These are phyloP conservation scores for Acacia acuminata DNA, from an alignment of 306 rosid species.

Conservation along the genomic window DNA sequence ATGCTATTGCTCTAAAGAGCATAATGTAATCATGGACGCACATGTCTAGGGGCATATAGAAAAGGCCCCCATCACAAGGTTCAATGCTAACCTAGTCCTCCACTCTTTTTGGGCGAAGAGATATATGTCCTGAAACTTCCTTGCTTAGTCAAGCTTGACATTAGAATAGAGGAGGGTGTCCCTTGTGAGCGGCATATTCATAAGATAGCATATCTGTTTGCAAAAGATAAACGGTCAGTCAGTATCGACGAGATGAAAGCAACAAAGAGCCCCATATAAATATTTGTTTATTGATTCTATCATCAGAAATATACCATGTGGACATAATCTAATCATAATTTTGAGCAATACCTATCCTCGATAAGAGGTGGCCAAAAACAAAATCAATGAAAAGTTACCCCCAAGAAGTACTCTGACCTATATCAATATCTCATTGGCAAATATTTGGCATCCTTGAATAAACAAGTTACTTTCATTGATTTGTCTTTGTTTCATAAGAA, in stretches of 20 bases:
- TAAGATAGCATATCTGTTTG: conserved; percentile 51
- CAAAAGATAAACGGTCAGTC: background rate
- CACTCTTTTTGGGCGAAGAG: background rate
- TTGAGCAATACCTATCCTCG: background rate
- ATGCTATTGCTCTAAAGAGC: conserved; percentile 1
- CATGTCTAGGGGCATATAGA: conserved; percentile 8
- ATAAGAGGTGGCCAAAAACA: background rate
- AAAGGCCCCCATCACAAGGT: background rate
- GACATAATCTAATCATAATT: background rate
- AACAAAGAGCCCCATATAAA: background rate
- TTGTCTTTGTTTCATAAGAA: background rate
- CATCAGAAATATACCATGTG: background rate
- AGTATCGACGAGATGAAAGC: background rate
- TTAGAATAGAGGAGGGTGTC: conserved; percentile 76
- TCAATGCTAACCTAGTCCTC: background rate
- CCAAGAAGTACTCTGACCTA: conserved; percentile 2
- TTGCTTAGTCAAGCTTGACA: conserved; percentile 63
- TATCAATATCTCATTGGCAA: conserved; percentile 12
- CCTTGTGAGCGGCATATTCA: conserved; percentile 67
- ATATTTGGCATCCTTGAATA: background rate
- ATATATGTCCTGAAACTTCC: background rate
- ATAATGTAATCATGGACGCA: background rate
- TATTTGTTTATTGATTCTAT: background rate
- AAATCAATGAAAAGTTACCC: background rate
- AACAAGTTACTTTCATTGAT: background rate